phyloP scores from a whole-genome alignment of 345 rosid species.

The Alliaria petiolata region DNA sequence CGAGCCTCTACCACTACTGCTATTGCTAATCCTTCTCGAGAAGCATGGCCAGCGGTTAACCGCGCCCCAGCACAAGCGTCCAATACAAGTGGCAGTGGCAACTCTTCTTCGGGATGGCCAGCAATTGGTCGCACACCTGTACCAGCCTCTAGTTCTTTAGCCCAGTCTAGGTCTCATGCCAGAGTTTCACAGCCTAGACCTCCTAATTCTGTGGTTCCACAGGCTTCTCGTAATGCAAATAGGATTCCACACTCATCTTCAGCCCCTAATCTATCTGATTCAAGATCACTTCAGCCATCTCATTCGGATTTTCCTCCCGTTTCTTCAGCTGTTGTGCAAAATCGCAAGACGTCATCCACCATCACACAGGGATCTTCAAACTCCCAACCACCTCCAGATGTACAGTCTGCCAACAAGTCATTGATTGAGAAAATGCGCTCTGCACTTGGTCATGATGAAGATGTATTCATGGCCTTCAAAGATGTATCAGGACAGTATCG shows the following conservation, averaged over 20 bases:
- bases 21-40: slow-evolving; percentile 38
- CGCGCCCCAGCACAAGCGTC: slow-evolving; percentile 33
- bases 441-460: slow-evolving; percentile 70
- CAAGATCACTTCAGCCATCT: slow-evolving; percentile 31
- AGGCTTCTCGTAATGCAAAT: slow-evolving; percentile 33
- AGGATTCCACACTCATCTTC: slow-evolving; percentile 65
- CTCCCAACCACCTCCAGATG: slow-evolving; percentile 40
- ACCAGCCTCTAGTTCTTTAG: slow-evolving; percentile 34
- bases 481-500: slow-evolving; percentile 76
- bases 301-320: slow-evolving; percentile 82
- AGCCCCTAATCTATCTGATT: slow-evolving; percentile 59
- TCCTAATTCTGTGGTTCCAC: slow-evolving; percentile 22
- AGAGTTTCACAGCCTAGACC: slow-evolving; percentile 19
- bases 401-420: slow-evolving; percentile 75
- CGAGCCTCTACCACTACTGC: slow-evolving; percentile 11
- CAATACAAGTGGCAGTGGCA: slow-evolving; percentile 24
- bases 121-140: slow-evolving; percentile 40
- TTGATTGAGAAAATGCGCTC: slow-evolving; percentile 75
- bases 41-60: slow-evolving; percentile 59
- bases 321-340: slow-evolving; percentile 39
- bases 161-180: slow-evolving; percentile 23
- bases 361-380: slow-evolving; percentile 14
- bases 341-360: slow-evolving; percentile 34
- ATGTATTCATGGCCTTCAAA: slow-evolving; percentile 60
- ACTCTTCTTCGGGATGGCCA: slow-evolving; percentile 60